These are phyloP conservation scores for Bacidia gigantensis DNA, from an alignment of 495 filamentous ascomycete genomes.

Conservation along the genomic window DNA sequence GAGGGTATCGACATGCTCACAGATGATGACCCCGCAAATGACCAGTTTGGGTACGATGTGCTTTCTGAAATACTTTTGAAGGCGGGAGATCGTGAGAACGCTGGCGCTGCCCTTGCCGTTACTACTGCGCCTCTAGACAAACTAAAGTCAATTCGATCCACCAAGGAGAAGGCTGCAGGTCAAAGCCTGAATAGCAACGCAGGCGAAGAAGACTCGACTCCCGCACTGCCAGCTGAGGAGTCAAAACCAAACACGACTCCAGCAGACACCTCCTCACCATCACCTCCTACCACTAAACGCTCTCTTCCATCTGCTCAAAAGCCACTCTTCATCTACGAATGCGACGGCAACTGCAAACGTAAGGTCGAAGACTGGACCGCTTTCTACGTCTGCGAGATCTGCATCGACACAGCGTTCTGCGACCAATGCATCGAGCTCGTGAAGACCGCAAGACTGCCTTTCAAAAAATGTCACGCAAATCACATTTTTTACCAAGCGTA, in stretches of 20 bases:
- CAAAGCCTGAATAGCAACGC: too few relatives aligned
- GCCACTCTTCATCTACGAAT: neutral
- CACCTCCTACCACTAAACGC: neutral
- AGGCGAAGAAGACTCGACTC: too few relatives aligned
- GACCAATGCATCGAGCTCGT: slow-evolving; percentile 4
- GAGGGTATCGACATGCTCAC: slow-evolving; percentile 3
- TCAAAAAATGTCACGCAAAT: neutral
- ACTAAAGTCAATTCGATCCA: neutral
- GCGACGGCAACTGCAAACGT: neutral
- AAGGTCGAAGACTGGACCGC: neutral
- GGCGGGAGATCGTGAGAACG: neutral
- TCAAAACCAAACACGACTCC: too few relatives aligned
- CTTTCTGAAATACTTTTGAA: neutral
- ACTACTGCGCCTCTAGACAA: neutral
- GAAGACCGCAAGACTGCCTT: neutral
- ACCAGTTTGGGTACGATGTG: neutral
- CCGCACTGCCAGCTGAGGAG: too few relatives aligned
- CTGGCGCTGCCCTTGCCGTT: neutral
- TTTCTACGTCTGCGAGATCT: slow-evolving; percentile 1
- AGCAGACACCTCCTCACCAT: too few relatives aligned
- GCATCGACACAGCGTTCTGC: neutral
- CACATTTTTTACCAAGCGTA: slow-evolving; percentile 3
- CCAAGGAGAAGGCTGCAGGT: neutral
- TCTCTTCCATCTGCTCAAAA: neutral
- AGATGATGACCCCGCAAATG: slow-evolving; percentile 4